Conservation (phyloP, 345 rosid species). For the Sisymbrium altissimum region DNA sequence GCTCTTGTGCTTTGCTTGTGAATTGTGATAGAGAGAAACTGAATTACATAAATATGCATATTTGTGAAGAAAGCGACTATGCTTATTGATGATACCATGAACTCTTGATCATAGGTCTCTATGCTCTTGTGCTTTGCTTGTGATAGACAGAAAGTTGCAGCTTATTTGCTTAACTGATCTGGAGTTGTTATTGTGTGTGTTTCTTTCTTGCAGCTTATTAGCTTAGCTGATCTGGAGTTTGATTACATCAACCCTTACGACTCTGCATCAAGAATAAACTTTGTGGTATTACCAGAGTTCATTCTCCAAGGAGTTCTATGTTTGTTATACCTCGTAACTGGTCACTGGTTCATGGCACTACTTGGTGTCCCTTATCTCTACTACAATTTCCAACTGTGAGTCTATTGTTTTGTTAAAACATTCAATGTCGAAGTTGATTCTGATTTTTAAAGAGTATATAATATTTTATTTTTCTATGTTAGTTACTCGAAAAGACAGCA, state of each 20-base stretch:
- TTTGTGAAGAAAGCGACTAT: too few species aligned
- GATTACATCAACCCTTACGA: conserved; percentile 80
- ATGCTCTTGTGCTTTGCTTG: neutral
- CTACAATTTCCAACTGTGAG: conserved; percentile 67
- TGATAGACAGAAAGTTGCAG: neutral
- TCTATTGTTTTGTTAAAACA: neutral
- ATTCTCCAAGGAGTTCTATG: conserved; percentile 49
- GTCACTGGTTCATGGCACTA: conserved; percentile 69
- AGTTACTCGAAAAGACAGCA: conserved; percentile 66
- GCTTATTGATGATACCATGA: too few species aligned
- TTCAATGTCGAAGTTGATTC: neutral
- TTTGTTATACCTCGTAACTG: conserved; percentile 50
- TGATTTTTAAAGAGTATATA: neutral
- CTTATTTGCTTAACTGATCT: too few species aligned
- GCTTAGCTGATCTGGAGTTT: conserved; percentile 73
- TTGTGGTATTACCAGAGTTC: conserved; percentile 57
- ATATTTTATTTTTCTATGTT: neutral
- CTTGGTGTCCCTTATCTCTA: conserved; percentile 58
- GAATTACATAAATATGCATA: too few species aligned
- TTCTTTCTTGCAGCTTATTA: conserved; percentile 52
- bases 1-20: neutral
- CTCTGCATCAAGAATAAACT: conserved; percentile 66
- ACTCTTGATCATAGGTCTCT: neutral
- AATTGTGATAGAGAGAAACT: neutral
- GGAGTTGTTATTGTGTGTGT: too few species aligned